Evolutionary conservation across 306 rosid genomes (phyloP).

Genomic region (Cucurbita pepo): DNA sequence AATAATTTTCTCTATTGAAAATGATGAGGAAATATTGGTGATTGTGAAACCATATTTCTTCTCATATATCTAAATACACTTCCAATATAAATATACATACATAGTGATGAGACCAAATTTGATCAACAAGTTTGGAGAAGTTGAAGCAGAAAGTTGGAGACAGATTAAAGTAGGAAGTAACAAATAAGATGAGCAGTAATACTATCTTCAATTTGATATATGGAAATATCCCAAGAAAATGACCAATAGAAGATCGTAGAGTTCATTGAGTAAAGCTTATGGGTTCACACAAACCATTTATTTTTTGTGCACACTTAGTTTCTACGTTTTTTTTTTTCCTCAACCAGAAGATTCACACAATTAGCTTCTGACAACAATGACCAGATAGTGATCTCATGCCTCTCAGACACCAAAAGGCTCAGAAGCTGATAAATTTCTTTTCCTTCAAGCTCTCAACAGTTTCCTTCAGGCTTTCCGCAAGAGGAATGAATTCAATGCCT

Average conservation of each 20-base stretch:
- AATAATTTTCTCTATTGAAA: no score
- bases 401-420: neutral
- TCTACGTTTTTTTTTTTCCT: neutral
- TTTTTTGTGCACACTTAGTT: neutral
- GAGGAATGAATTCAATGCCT: constrained; percentile 53
- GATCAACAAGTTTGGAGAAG: no score
- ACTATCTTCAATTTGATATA: neutral
- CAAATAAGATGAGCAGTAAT: no score
- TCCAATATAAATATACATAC: no score
- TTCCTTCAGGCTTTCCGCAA: constrained; percentile 37
- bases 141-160: no score
- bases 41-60: no score
- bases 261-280: neutral
- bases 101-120: no score
- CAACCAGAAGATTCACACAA: neutral
- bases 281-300: neutral
- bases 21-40: no score
- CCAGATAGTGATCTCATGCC: neutral
- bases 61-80: no score
- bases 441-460: constrained; percentile 61
- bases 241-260: neutral
- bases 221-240: neutral
- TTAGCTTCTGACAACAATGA: neutral
- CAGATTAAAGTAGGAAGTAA: no score
- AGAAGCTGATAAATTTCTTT: constrained; percentile 34